phyloP scores from a whole-genome alignment of 768 basidiomycete species.

The Cystofilobasidium bisporidii region DNA sequence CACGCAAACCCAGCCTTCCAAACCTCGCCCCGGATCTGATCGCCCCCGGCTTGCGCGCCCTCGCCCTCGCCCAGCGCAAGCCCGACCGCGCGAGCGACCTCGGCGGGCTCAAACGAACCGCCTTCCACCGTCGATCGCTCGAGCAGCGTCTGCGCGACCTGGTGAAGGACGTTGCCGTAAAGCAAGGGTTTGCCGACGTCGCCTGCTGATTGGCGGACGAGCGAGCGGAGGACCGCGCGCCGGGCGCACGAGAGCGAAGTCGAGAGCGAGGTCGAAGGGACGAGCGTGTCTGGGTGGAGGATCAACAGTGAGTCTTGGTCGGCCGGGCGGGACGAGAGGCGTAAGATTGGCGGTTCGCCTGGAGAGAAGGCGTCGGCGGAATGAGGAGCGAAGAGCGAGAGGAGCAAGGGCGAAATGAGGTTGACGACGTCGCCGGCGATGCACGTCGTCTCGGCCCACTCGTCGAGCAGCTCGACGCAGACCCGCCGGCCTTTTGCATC shows the following conservation, averaged over 20 bases:
- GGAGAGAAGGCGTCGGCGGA: not conserved
- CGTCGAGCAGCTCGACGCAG: not conserved
- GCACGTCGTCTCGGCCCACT: not conserved
- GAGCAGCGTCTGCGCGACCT: slow-evolving; percentile 68
- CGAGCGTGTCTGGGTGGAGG: slow-evolving; percentile 80
- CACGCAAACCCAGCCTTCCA: slow-evolving; percentile 38
- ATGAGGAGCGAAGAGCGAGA: slow-evolving; percentile 30
- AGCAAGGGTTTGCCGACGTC: slow-evolving; percentile 40
- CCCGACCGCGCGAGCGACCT: not conserved
- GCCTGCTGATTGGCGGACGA: slow-evolving; percentile 41
- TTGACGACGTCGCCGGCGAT: slow-evolving; percentile 67
- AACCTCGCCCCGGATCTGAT: slow-evolving; percentile 30
- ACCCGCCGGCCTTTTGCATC: not conserved
- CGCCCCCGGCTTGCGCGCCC: not conserved
- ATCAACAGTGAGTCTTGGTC: slow-evolving; percentile 56
- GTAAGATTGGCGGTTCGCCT: not conserved
- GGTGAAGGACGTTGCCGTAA: slow-evolving; percentile 90
- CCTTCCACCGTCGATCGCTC: not conserved
- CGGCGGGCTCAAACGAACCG: too few species aligned
- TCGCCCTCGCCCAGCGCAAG: not conserved
- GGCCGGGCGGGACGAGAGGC: slow-evolving; percentile 55
- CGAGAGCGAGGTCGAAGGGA: slow-evolving; percentile 82
- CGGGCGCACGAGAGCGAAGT: slow-evolving; percentile 73
- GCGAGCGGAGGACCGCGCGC: slow-evolving; percentile 62
- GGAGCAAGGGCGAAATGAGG: slow-evolving; percentile 46